Conservation (phyloP, 345 rosid genomes). For the Arabis hirsuta region DNA sequence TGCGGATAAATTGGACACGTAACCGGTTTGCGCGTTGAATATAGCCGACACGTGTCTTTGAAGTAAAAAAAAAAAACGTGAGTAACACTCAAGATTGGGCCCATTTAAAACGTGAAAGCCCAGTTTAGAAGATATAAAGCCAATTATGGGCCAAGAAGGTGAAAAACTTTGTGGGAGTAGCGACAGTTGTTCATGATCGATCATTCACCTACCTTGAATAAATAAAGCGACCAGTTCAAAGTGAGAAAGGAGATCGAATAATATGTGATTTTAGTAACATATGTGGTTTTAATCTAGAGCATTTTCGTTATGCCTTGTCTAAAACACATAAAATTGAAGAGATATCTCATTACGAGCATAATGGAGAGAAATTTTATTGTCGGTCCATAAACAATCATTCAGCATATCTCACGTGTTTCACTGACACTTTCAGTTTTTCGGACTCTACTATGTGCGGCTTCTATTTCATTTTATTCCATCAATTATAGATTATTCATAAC, state of each 20-base stretch:
- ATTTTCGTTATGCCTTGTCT: neutral
- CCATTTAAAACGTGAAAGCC: neutral
- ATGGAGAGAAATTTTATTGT: neutral
- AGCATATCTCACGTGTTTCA: slow-evolving; percentile 1
- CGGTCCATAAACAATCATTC: neutral
- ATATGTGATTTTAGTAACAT: neutral
- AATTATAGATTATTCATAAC: too few species aligned
- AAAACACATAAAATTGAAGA: neutral
- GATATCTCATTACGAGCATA: neutral
- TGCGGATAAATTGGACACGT: slow-evolving; percentile 34
- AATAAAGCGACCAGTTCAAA: neutral
- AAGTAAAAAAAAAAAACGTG: neutral
- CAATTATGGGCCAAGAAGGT: too few species aligned
- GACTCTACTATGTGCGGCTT: neutral
- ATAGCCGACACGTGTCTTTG: slow-evolving; percentile 10
- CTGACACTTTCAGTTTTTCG: neutral
- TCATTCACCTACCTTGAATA: neutral
- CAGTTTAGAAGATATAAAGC: too few species aligned
- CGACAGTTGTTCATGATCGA: neutral
- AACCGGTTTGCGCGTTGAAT: slow-evolving; percentile 32
- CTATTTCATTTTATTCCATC: neutral
- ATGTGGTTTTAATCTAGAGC: neutral
- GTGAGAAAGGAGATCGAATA: neutral
- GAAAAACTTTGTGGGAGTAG: too few species aligned
- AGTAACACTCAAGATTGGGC: neutral